Percentiles rank a stretch among this genome's conserved stretches.
Conservation (phyloP, 257 asterid species). For the Knoxia roxburghii region DNA sequence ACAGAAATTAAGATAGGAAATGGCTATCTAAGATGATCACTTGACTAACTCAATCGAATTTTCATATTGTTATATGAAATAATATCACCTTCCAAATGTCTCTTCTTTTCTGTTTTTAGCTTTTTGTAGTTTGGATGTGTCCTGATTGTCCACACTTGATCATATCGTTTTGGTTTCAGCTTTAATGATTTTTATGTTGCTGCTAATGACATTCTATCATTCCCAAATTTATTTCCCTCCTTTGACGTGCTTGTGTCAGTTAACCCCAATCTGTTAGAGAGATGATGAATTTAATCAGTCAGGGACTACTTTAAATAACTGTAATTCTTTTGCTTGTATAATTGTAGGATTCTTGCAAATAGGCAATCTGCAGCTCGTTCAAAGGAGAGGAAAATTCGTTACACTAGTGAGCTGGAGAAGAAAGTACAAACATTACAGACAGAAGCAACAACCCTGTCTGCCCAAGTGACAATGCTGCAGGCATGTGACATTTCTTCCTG, state of each 20-base stretch:
- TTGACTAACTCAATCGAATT: slow-evolving; percentile 11
- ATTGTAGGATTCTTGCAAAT: slow-evolving; percentile 79
- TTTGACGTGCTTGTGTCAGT: background rate
- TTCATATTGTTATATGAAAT: background rate
- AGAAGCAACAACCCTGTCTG: slow-evolving; percentile 87
- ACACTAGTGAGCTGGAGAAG: slow-evolving; percentile 84
- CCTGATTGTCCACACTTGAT: background rate
- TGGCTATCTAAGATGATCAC: slow-evolving; percentile 8
- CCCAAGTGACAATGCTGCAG: slow-evolving; percentile 87
- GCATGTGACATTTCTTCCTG: slow-evolving; percentile 22
- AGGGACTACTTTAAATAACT: background rate
- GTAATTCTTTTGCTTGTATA: slow-evolving; percentile 4
- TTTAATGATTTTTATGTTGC: background rate
- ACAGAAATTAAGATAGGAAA: background rate
- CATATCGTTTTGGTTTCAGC: background rate
- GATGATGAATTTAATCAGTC: background rate
- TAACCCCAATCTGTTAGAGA: background rate
- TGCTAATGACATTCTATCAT: background rate
- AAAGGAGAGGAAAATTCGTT: slow-evolving; percentile 77
- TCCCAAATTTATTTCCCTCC: background rate
- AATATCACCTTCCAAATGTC: background rate
- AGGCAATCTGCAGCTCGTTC: slow-evolving; percentile 98
- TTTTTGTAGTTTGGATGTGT: background rate
- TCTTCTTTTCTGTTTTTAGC: background rate
- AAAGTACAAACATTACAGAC: slow-evolving; percentile 91